These are phyloP conservation scores for Phalaenopsis equestris DNA, from an alignment of 106 monocot species.

Conservation along the genomic window DNA sequence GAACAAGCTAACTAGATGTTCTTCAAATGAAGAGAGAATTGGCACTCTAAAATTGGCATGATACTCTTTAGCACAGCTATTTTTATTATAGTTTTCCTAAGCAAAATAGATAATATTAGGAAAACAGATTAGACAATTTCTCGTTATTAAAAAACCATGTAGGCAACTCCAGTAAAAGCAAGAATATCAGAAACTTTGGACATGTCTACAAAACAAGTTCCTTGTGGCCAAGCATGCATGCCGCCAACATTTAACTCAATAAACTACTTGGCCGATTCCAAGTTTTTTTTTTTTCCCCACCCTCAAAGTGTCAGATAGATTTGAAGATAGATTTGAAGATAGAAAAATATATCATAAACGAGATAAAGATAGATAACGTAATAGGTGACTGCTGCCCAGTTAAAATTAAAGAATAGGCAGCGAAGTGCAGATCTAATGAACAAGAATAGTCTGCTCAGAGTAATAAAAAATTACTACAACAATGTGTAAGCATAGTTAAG, in stretches of 20 bases:
- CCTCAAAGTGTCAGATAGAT: background rate
- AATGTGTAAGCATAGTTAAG: background rate
- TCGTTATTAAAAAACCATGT: background rate
- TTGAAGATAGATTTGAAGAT: background rate
- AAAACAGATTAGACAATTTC: background rate
- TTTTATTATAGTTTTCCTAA: background rate
- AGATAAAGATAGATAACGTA: background rate
- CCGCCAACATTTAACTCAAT: background rate
- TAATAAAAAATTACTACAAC: background rate
- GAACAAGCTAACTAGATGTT: background rate
- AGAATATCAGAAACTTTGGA: background rate
- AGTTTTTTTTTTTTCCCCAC: background rate
- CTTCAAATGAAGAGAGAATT: background rate
- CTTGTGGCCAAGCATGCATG: background rate
- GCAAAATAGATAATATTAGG: background rate
- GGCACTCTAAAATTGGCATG: background rate
- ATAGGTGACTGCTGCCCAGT: background rate
- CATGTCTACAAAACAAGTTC: background rate
- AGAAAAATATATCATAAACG: background rate
- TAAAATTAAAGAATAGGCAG: background rate
- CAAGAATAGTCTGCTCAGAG: background rate
- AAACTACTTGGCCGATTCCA: background rate
- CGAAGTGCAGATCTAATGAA: background rate
- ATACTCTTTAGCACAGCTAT: background rate
- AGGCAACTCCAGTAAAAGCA: background rate